phyloP scores from a whole-genome alignment of 2,329 filamentous ascomycete genomes.

The Huntiella abstrusa region DNA sequence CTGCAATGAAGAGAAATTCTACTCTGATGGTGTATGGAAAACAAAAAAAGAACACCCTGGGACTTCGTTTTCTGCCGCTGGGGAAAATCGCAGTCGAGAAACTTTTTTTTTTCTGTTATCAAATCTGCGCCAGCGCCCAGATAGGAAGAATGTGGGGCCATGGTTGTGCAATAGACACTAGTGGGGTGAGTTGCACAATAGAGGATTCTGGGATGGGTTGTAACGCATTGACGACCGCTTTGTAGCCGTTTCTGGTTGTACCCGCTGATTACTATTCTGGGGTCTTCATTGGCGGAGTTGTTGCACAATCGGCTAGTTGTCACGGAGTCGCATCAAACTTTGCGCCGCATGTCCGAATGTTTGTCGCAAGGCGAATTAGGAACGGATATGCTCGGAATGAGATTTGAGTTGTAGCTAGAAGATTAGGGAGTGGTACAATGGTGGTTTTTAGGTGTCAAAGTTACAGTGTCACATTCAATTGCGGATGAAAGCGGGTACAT shows the following conservation, averaged over 20 bases:
- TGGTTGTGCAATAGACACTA: conserved; percentile 1
- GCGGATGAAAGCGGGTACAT: neutral
- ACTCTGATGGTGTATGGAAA: too few species aligned
- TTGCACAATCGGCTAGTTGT: too few species aligned
- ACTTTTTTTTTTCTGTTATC: conserved; percentile 12
- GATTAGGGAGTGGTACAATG: too few species aligned
- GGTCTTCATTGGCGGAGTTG: conserved; percentile 1
- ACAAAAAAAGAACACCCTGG: too few species aligned
- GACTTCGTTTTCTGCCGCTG: conserved; percentile 1
- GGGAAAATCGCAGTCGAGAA: conserved; percentile 1
- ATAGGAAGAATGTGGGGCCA: conserved; percentile 2
- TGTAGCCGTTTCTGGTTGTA: neutral
- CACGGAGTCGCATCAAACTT: conserved; percentile 1
- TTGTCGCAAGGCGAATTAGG: neutral
- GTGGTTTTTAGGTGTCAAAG: too few species aligned
- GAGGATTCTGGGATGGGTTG: conserved; percentile 3
- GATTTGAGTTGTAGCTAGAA: too few species aligned
- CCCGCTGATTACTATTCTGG: conserved; percentile 2
- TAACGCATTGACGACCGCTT: too few species aligned
- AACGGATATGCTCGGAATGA: too few species aligned
- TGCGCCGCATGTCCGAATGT: neutral
- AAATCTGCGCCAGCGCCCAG: conserved; percentile 9
- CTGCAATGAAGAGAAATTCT: neutral
- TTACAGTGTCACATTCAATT: neutral
- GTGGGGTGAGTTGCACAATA: conserved; percentile 9